These are phyloP conservation scores for Suillus variegatus DNA, from an alignment of 768 basidiomycete genomes.

Conservation along the genomic window DNA sequence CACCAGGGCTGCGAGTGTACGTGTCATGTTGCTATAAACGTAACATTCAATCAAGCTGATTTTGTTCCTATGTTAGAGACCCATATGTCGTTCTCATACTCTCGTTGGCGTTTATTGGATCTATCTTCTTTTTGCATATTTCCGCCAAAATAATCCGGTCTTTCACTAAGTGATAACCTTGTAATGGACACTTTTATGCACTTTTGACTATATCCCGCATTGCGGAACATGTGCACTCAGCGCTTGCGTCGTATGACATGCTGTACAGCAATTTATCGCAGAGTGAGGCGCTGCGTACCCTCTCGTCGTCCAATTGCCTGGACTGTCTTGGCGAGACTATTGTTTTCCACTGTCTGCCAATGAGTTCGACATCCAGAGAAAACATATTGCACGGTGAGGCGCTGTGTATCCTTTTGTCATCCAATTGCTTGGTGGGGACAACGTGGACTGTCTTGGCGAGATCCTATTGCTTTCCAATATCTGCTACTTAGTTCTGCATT, in stretches of 20 bases:
- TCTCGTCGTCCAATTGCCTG: neutral
- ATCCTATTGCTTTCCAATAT: neutral
- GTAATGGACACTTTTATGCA: slow-evolving; percentile 10
- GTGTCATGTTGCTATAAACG: slow-evolving; percentile 35
- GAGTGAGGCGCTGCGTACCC: neutral
- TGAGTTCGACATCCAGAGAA: neutral
- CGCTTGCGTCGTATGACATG: neutral
- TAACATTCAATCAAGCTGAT: slow-evolving; percentile 11
- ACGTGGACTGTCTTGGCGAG: neutral
- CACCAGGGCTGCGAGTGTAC: slow-evolving; percentile 95
- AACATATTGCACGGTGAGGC: neutral
- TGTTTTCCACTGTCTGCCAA: neutral
- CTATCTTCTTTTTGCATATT: slow-evolving; percentile 98
- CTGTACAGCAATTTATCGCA: neutral
- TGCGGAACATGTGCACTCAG: neutral
- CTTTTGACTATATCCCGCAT: neutral
- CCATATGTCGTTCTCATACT: slow-evolving; percentile 96
- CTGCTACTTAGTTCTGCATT: neutral
- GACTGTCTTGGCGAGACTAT: neutral
- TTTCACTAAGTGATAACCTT: slow-evolving; percentile 69
- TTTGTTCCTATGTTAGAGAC: slow-evolving; percentile 54
- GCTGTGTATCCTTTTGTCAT: neutral
- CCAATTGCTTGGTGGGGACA: neutral
- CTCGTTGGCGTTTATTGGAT: slow-evolving; percentile 94
- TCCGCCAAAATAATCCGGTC: slow-evolving; percentile 91